Evolutionary conservation across 495 filamentous ascomycete species (phyloP).

Genomic region (Clohesyomyces aquaticus): DNA sequence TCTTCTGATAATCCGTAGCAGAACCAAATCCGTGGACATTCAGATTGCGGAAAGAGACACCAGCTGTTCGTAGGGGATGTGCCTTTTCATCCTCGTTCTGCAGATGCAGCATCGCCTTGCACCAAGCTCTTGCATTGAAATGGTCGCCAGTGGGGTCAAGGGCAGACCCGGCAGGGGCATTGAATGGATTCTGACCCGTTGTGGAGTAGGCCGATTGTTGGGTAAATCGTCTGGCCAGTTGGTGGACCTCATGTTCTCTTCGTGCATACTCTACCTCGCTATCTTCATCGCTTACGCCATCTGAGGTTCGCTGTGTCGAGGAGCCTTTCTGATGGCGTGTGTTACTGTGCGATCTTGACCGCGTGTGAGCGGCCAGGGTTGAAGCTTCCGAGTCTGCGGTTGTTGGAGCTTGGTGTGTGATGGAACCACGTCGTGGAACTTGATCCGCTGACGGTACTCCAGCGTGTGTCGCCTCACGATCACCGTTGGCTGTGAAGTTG

Average conservation of each 20-base stretch:
- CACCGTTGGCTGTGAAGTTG: slow-evolving; percentile 29
- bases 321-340: slow-evolving; percentile 9
- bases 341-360: slow-evolving; percentile 17
- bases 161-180: slow-evolving; percentile 52
- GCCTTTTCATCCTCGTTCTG: slow-evolving; percentile 40
- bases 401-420: background rate
- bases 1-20: slow-evolving; percentile 54
- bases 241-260: slow-evolving; percentile 40
- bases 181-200: slow-evolving; percentile 42
- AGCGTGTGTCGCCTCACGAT: slow-evolving; percentile 14
- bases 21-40: slow-evolving; percentile 57
- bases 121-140: slow-evolving; percentile 64
- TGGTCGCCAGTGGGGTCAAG: slow-evolving; percentile 61
- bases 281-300: slow-evolving; percentile 6
- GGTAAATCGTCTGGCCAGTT: slow-evolving; percentile 45
- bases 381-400: slow-evolving; percentile 31
- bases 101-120: slow-evolving; percentile 53
- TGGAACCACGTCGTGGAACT: slow-evolving; percentile 1
- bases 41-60: slow-evolving; percentile 53
- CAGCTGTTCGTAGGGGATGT: slow-evolving; percentile 47
- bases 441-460: slow-evolving; percentile 13
- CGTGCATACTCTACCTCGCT: slow-evolving; percentile 19
- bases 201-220: slow-evolving; percentile 38
- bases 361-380: slow-evolving; percentile 28
- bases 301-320: background rate